Conservation (phyloP, 345 rosid genomes). For the Eucalyptus camaldulensis region DNA sequence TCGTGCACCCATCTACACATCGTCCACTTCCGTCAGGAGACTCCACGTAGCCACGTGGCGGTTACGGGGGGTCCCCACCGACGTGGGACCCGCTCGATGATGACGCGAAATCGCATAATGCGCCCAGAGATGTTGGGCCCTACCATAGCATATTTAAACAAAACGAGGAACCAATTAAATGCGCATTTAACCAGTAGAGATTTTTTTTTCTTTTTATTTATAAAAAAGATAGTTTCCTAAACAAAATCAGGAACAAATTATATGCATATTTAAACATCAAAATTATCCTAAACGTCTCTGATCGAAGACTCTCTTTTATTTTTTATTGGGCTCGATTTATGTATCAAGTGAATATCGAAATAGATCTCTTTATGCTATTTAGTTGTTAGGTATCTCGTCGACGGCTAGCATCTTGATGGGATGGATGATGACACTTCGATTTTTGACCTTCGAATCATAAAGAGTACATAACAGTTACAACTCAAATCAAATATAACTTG, state of each 20-base stretch:
- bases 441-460: rapidly evolving
- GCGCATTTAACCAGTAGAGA: not conserved
- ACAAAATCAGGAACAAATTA: too few species aligned
- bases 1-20: not conserved
- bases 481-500: not conserved
- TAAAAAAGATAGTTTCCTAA: not conserved
- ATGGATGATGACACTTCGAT: not conserved
- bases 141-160: not conserved
- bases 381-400: rapidly evolving
- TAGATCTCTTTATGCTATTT: not conserved
- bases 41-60: not conserved
- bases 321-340: not conserved
- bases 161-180: not conserved
- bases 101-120: not conserved
- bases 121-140: not conserved
- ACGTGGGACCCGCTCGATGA: not conserved
- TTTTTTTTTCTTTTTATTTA: too few species aligned
- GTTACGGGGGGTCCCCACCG: not conserved
- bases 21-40: not conserved
- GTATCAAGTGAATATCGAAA: not conserved
- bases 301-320: rapidly evolving
- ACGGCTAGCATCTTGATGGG: not conserved
- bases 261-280: not conserved
- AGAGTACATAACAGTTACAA: rapidly evolving
- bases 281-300: not conserved